A percentile compares a stretch with the other conserved stretches of the same genome.
Evolutionary conservation across 768 basidiomycete species (phyloP).

Genomic region (Leccinum longicurvipes): DNA sequence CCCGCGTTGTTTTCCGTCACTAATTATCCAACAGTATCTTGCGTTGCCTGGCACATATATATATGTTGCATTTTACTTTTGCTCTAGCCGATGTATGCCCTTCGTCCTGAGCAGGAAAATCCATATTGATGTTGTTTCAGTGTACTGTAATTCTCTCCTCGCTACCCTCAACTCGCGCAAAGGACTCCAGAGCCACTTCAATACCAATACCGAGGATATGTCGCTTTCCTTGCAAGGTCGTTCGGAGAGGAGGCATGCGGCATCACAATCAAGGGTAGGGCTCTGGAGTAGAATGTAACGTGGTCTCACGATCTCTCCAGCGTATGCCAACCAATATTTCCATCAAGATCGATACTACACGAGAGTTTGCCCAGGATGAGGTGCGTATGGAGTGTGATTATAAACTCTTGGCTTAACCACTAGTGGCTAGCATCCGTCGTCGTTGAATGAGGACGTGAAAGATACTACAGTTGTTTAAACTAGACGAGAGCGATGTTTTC

Average conservation of each 20-base stretch:
- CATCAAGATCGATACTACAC: not conserved
- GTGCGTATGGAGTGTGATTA: not conserved
- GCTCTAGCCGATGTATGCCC: constrained; percentile 53
- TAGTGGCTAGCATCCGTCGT: not conserved
- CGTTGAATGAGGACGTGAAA: not conserved
- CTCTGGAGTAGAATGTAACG: not conserved
- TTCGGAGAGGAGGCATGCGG: not conserved
- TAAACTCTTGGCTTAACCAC: not conserved
- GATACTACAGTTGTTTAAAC: too few relatives aligned
- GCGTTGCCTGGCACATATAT: constrained; percentile 47
- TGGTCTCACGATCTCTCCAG: not conserved
- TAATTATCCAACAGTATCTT: constrained; percentile 37
- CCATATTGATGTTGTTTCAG: constrained; percentile 25
- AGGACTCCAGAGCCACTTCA: constrained; percentile 36
- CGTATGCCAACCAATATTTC: not conserved
- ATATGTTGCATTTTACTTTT: constrained; percentile 60
- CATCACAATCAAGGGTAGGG: not conserved
- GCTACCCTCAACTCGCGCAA: constrained; percentile 57
- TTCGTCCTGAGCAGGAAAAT: not conserved
- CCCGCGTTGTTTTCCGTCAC: not conserved
- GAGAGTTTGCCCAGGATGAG: not conserved
- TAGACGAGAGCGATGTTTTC: not conserved
- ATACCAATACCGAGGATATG: constrained; percentile 8
- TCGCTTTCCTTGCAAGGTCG: constrained; percentile 15
- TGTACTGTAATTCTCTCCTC: constrained; percentile 60